These are phyloP conservation scores for Collybiopsis luxurians DNA, from an alignment of 768 basidiomycete species.

Conservation along the genomic window DNA sequence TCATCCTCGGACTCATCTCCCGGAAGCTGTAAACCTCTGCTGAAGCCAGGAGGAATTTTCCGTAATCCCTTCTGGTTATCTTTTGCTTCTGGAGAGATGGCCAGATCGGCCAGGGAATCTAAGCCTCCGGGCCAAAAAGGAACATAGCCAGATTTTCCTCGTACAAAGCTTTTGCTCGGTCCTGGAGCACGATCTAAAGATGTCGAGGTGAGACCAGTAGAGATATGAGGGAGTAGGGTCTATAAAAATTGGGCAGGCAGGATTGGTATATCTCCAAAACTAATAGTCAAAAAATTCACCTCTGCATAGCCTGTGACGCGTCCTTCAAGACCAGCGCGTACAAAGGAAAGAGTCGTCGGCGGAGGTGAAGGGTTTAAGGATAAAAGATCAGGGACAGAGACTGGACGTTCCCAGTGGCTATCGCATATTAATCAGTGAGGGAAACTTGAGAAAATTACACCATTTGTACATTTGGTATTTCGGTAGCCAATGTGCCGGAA, in stretches of 20 bases:
- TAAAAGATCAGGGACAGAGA: conserved; percentile 63
- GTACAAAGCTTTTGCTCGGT: conserved; percentile 75
- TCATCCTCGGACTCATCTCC: conserved; percentile 53
- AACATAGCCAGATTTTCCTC: conserved; percentile 90
- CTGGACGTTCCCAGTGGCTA: conserved; percentile 72
- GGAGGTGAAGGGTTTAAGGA: conserved; percentile 66
- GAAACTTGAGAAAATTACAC: not conserved
- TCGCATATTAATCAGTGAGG: not conserved
- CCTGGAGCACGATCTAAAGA: conserved; percentile 85
- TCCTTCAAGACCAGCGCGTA: conserved; percentile 78
- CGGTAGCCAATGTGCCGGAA: conserved; percentile 73
- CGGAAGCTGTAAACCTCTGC: conserved; percentile 71
- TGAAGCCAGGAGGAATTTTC: conserved; percentile 80
- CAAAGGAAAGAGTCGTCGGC: conserved; percentile 69
- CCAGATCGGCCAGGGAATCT: conserved; percentile 53
- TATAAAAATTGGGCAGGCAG: conserved; percentile 30
- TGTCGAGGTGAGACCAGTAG: conserved; percentile 79
- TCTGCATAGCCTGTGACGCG: conserved; percentile 80
- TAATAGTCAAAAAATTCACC: conserved; percentile 35
- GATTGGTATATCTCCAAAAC: not conserved
- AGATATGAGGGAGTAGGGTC: conserved; percentile 52
- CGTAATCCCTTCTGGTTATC: conserved; percentile 47
- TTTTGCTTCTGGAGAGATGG: conserved; percentile 23
- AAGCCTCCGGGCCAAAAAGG: conserved; percentile 96
- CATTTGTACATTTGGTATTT: conserved; percentile 77